Evolutionary conservation across 805 yeast species (phyloP), one percentile per base, ranked within the genome.

Genomic region (Ogataea dorogensis): DNA sequence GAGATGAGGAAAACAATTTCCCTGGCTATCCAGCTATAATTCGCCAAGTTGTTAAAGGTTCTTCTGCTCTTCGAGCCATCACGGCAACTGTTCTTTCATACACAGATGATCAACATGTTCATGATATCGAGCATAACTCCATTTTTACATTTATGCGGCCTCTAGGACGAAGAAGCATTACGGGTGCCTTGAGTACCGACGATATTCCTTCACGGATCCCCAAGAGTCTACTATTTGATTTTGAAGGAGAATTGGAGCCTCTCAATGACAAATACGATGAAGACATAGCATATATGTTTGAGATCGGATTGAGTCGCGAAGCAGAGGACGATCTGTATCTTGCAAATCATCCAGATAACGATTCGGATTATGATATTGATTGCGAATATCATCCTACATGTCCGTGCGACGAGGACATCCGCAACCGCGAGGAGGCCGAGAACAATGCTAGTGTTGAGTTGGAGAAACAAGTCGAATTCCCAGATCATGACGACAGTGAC

Each of bases 141-240:
- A 63, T 82, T 16, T 56, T 72, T 23, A 69, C 77, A 36, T 82
- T 79, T 51, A 68, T 77, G 67, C 77, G 80, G 14, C 88, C 89
- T 2, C 71, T 77, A 59, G 84, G 81, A 1, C 64, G 89, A 42
- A 71, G 75, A 37, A 56, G 69, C 14, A 76, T 79, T 14, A 70
- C 71, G 33, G 89, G 91, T 3, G 69, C 82, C 0, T 53, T 81
- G 19, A 9, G 15, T 5, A 17, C n/a, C n/a, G n/a, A n/a, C n/a
- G n/a, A n/a, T n/a, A n/a, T n/a, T n/a, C n/a, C n/a, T n/a, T n/a
- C n/a, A n/a, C n/a, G n/a, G n/a, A n/a, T n/a, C 16, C 24, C 15
- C 22, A 24, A 18, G 12, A 17, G 16, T 12, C 31, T n/a, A n/a
- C n/a, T n/a, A n/a, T n/a, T n/a, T n/a, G n/a, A n/a, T n/a, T n/a